A percentile compares a stretch with the other conserved stretches of the same genome.
Evolutionary conservation across 352 stramenopile genomes (phyloP).

Genomic region (Phytophthora kernoviae): DNA sequence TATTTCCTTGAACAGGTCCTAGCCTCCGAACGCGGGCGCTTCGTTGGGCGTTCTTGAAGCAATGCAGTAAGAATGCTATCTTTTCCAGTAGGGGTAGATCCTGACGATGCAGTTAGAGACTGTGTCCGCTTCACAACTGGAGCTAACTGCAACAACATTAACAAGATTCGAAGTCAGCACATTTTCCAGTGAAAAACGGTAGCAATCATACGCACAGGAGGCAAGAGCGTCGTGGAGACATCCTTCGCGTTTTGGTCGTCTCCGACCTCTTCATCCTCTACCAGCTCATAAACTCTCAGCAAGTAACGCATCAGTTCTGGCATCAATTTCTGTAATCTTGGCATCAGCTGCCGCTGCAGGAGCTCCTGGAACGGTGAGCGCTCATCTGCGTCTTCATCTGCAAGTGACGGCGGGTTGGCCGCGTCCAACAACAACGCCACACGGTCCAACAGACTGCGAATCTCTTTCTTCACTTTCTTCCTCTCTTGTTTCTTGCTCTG

Average conservation of each 20-base stretch:
- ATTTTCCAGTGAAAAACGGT: neutral
- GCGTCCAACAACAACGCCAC: constrained; percentile 78
- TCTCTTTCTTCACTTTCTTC: constrained; percentile 62
- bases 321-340: constrained; percentile 42
- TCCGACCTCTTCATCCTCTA: constrained; percentile 37
- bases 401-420: constrained; percentile 64
- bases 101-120: constrained; percentile 1
- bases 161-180: constrained; percentile 1
- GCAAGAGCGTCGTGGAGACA: constrained; percentile 10
- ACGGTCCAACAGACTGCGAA: constrained; percentile 68
- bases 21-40: constrained; percentile 39
- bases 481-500: constrained; percentile 38
- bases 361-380: constrained; percentile 79
- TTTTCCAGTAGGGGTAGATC: constrained; percentile 14
- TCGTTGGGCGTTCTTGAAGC: constrained; percentile 55
- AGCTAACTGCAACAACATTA: constrained; percentile 12
- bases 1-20: constrained; percentile 58
- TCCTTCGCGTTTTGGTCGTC: constrained; percentile 4
- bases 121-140: constrained; percentile 24
- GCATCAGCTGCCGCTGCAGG: constrained; percentile 53
- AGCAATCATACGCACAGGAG: constrained; percentile 13
- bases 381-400: constrained; percentile 67
- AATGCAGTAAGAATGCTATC: constrained; percentile 73
- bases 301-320: constrained; percentile 59
- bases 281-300: constrained; percentile 61